Evolutionary conservation across 805 yeast species (phyloP), one percentile per base, ranked within the genome.

Genomic region (Monosporozyma unispora): DNA sequence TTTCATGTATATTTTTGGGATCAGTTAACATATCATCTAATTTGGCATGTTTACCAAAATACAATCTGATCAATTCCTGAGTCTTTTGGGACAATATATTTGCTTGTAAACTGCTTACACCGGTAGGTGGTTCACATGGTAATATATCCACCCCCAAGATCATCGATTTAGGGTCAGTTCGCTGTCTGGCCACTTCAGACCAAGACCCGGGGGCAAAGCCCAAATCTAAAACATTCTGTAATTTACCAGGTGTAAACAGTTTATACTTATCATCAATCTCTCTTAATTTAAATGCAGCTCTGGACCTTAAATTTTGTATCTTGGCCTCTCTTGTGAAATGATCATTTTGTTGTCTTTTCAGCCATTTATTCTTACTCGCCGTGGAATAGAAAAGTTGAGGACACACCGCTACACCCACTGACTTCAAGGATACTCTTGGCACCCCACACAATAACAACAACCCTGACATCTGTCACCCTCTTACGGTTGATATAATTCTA

Each of bases 171-270:
- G 75, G 74, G 18, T 64, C 59, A 1, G 80, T 73, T 49, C 76
- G 64, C 48, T 77, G 78, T 8, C 76, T 68, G 0, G 91, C 90
- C 1, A 87, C 90, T 62, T 88, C 96, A 8, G 91, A 79, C 96
- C 96, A 88, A 3, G 96, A 89, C 0, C 96, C 96, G 0, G 96
- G 96, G 0, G 96, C 95, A 64, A 81, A 89, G 0, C 96, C 96
- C 44, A 93, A 69, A 69, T 93, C 99, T 4, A 93, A 79, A 0
- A 93, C 84, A 41, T 80, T 77, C 54, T 69, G 73, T 0, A 79
- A 73, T 11, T 44, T 49, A 7, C 48, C 44, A 2, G 73, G 73
- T 38, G 68, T 65, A 63, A 91, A 81, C 2, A 93, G 52, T 29
- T 71, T 64, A 66, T 73, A 85, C 57, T 77, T 80, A 14, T 79